A percentile compares a stretch with the other conserved stretches of the same genome.
These are phyloP conservation scores for Pilaira anomala DNA, from an alignment of 192 early-diverging fungal genomes.

Conservation along the genomic window DNA sequence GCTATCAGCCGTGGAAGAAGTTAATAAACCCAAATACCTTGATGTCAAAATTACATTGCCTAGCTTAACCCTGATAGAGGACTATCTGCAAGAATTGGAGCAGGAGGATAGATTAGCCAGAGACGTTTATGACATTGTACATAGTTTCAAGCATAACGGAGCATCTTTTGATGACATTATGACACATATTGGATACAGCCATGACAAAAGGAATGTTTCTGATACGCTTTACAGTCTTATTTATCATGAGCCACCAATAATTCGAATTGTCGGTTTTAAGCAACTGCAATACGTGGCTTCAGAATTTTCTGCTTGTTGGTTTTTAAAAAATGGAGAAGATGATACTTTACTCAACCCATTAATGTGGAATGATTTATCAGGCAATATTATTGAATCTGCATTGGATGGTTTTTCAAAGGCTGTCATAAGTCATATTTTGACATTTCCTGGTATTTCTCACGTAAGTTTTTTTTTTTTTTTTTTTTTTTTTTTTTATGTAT, in stretches of 20 bases:
- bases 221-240: not conserved
- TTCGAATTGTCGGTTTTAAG: not conserved
- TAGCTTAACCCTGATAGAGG: too few species aligned
- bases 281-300: not conserved
- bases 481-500: too few species aligned
- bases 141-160: not conserved
- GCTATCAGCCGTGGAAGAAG: too few species aligned
- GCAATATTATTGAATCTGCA: not conserved
- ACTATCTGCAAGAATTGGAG: too few species aligned
- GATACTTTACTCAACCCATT: not conserved
- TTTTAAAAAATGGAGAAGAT: not conserved
- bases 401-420: not conserved
- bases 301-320: not conserved
- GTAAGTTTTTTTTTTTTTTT: not conserved
- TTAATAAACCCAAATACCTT: too few species aligned
- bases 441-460: constrained; percentile 1
- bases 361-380: constrained; percentile 9
- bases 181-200: not conserved
- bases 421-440: constrained; percentile 8
- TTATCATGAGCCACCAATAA: not conserved
- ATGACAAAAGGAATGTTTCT: not conserved
- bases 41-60: too few species aligned
- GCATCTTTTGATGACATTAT: not conserved
- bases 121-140: not conserved
- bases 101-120: too few species aligned